These are phyloP conservation scores for Cryptococcus hybrid DNA, from an alignment of 1,284 basidiomycete genomes.

Conservation along the genomic window DNA sequence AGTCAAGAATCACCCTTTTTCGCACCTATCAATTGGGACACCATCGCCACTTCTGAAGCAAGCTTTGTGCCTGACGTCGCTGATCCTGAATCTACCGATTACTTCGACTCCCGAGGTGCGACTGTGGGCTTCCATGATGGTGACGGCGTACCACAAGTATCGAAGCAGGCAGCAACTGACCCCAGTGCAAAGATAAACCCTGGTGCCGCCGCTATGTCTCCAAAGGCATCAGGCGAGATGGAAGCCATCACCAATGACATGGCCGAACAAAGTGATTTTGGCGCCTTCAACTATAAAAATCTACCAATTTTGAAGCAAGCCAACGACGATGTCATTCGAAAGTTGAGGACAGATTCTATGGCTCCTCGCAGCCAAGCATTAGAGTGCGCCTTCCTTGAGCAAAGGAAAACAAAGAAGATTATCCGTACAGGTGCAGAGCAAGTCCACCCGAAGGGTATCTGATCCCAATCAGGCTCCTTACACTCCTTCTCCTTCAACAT, in stretches of 20 bases:
- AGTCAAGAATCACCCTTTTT: constrained; percentile 91
- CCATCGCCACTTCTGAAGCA: constrained; percentile 80
- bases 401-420: constrained; percentile 28
- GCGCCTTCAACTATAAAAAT: constrained; percentile 98
- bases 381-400: constrained; percentile 14
- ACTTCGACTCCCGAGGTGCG: constrained; percentile 90
- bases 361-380: constrained; percentile 27
- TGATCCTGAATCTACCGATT: constrained; percentile 97
- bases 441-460: constrained; percentile 17
- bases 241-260: constrained; percentile 49
- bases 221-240: constrained; percentile 50
- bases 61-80: constrained; percentile 94
- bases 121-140: constrained; percentile 40
- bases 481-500: constrained; percentile 75
- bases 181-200: not conserved
- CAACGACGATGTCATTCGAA: constrained; percentile 97
- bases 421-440: constrained; percentile 20
- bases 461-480: constrained; percentile 13
- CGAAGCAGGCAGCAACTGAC: constrained; percentile 54
- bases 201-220: constrained; percentile 6
- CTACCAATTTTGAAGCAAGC: constrained; percentile 94
- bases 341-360: constrained; percentile 60
- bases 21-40: constrained; percentile 86
- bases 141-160: constrained; percentile 75
- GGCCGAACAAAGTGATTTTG: constrained; percentile 73